Evolutionary conservation across 352 stramenopile species (phyloP).

Genomic region (Lagenidium sp.): DNA sequence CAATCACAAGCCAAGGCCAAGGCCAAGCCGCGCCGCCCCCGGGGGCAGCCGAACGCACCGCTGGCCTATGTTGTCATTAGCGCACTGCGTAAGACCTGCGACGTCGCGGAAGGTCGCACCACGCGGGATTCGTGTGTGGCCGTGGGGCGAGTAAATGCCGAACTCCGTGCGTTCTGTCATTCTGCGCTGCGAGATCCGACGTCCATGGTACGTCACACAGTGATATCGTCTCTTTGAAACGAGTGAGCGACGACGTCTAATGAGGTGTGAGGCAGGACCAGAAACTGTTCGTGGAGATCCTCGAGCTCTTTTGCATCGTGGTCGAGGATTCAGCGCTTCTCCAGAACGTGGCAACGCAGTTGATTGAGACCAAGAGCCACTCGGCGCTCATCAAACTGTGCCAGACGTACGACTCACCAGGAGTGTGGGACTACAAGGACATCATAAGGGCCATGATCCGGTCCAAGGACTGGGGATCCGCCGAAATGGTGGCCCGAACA

Average conservation of each 20-base stretch:
- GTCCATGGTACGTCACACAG: slow-evolving; percentile 9
- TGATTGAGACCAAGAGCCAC: slow-evolving; percentile 33
- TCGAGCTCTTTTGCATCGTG: slow-evolving; percentile 45
- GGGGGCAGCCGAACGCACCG: slow-evolving; percentile 29
- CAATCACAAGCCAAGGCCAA: slow-evolving; percentile 27
- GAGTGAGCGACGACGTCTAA: too few relatives aligned
- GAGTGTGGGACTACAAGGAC: slow-evolving; percentile 22
- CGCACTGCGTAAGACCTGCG: slow-evolving; percentile 27
- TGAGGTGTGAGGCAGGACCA: too few relatives aligned
- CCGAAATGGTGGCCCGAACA: slow-evolving; percentile 34
- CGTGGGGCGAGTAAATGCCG: slow-evolving; percentile 16
- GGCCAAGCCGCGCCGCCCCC: slow-evolving; percentile 3
- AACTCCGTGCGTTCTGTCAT: slow-evolving; percentile 24
- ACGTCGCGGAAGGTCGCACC: neutral
- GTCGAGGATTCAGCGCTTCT: slow-evolving; percentile 18
- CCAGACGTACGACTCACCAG: slow-evolving; percentile 12
- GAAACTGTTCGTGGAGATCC: slow-evolving; percentile 48
- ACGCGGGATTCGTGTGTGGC: slow-evolving; percentile 3
- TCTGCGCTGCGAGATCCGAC: slow-evolving; percentile 8
- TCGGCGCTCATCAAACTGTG: slow-evolving; percentile 42
- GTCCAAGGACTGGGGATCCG: slow-evolving; percentile 51
- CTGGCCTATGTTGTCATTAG: slow-evolving; percentile 47
- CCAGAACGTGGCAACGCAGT: slow-evolving; percentile 6
- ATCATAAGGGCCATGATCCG: slow-evolving; percentile 30
- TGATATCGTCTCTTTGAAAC: too few relatives aligned